Evolutionary conservation across 768 basidiomycete species (phyloP).

Genomic region (Suillus bovinus): DNA sequence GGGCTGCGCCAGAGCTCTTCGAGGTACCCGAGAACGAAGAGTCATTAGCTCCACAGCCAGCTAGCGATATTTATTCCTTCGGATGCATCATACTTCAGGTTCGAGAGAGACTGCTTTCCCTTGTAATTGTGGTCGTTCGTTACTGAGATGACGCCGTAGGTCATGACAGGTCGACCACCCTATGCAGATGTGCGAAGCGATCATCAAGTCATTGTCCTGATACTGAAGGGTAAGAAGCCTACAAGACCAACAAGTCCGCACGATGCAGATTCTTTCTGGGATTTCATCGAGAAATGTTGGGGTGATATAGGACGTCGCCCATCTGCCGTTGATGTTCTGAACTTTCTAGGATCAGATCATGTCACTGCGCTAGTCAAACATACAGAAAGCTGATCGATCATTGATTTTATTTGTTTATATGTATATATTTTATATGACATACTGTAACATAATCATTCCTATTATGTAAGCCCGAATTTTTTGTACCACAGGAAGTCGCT

Average conservation of each 20-base stretch:
- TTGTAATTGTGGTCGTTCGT: not conserved
- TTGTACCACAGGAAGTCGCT: no score
- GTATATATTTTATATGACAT: no score
- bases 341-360: constrained; percentile 13
- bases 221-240: constrained; percentile 14
- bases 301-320: constrained; percentile 18
- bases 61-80: constrained; percentile 29
- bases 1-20: constrained; percentile 45
- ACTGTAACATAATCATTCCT: no score
- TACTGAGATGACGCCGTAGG: constrained; percentile 11
- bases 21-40: constrained; percentile 19
- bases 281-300: constrained; percentile 27
- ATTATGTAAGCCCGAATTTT: no score
- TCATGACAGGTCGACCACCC: constrained; percentile 25
- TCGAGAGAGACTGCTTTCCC: not conserved
- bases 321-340: constrained; percentile 12
- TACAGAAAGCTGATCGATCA: not conserved
- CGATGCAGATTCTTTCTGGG: constrained; percentile 26
- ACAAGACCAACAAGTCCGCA: constrained; percentile 13
- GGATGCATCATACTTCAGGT: constrained; percentile 33
- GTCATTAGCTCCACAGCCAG: not conserved
- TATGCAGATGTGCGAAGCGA: constrained; percentile 22
- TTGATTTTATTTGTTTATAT: no score
- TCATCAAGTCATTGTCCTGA: constrained; percentile 26
- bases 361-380: not conserved